Conservation (phyloP, 257 asterid species). For the Lycium ferocissimum region DNA sequence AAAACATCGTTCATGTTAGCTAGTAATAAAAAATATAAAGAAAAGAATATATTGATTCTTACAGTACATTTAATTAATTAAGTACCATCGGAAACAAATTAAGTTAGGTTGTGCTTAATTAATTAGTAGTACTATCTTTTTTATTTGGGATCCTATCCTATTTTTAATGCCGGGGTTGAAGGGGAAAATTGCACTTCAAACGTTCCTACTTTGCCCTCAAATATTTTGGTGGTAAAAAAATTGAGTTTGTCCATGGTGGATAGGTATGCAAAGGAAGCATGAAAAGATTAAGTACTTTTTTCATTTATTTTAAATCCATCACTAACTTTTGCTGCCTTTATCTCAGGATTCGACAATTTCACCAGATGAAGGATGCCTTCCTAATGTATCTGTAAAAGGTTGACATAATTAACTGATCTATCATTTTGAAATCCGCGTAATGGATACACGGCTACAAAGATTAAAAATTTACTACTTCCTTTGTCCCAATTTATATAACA, state of each 20-base stretch:
- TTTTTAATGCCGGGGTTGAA: slow-evolving; percentile 85
- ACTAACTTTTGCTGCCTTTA: slow-evolving; percentile 6
- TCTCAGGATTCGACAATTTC: slow-evolving; percentile 59
- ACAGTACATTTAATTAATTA: no score
- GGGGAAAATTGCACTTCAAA: slow-evolving; percentile 82
- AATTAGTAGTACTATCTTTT: not conserved
- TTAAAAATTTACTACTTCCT: no score
- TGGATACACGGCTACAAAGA: no score
- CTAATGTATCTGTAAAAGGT: slow-evolving; percentile 44
- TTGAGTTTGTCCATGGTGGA: slow-evolving; percentile 75
- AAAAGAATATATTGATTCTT: not conserved
- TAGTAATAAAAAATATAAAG: not conserved
- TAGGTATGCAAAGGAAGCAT: slow-evolving; percentile 49
- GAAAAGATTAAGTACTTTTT: not conserved
- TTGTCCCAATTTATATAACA: no score
- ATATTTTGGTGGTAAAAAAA: slow-evolving; percentile 74
- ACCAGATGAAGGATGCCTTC: slow-evolving; percentile 85
- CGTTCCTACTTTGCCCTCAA: no score
- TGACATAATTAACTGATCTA: no score
- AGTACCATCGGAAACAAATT: no score
- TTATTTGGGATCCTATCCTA: slow-evolving; percentile 36
- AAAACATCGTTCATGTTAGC: not conserved
- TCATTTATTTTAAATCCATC: not conserved
- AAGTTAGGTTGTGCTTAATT: not conserved
- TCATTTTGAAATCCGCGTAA: no score